Evolutionary conservation across 208 protist species (phyloP).

Genomic region (Blastocrithidia nonstop): DNA sequence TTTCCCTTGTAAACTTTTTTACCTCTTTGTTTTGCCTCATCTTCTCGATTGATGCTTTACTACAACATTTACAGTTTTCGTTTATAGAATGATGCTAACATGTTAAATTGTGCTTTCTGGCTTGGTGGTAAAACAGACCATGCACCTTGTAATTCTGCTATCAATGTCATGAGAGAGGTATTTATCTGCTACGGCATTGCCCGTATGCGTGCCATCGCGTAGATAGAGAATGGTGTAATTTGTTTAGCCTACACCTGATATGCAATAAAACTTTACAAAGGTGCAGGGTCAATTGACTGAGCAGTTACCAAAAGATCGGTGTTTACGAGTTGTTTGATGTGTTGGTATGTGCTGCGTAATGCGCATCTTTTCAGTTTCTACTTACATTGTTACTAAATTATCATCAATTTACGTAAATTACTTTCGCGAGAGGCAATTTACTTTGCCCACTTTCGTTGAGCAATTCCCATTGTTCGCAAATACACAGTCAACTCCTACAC

Average conservation of each 20-base stretch:
- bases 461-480: constrained; percentile 28
- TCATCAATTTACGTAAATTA: constrained; percentile 55
- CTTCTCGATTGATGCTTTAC: too few species aligned
- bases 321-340: constrained; percentile 36
- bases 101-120: constrained; percentile 26
- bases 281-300: constrained; percentile 17
- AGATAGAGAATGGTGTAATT: constrained; percentile 50
- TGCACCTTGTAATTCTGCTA: constrained; percentile 47
- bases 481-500: constrained; percentile 57
- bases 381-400: constrained; percentile 48
- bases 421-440: constrained; percentile 42
- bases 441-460: constrained; percentile 44
- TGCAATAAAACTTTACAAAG: constrained; percentile 13
- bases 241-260: constrained; percentile 31
- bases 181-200: constrained; percentile 24
- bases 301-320: constrained; percentile 44
- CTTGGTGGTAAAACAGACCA: constrained; percentile 54
- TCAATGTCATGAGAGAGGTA: constrained; percentile 18
- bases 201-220: constrained; percentile 40
- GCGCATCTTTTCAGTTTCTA: constrained; percentile 35
- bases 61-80: constrained; percentile 6
- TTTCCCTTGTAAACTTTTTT: background rate
- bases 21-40: too few species aligned
- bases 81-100: constrained; percentile 19
- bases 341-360: constrained; percentile 25